Percentiles rank a stretch among this genome's conserved stretches.
Evolutionary conservation across 2,329 filamentous ascomycete genomes (phyloP).

Genomic region (Claviceps pusilla): DNA sequence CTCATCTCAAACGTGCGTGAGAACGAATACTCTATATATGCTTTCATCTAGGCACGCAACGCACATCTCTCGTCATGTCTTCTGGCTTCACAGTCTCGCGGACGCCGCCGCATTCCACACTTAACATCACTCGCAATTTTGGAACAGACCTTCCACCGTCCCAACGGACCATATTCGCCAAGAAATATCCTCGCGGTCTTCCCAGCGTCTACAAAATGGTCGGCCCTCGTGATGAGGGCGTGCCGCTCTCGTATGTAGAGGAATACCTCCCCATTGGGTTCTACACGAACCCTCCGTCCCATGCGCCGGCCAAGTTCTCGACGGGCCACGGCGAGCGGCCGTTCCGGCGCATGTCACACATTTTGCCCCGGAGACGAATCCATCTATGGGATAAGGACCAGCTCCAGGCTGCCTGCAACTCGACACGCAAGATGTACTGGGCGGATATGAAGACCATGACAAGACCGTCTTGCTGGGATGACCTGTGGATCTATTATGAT

Average conservation of each 20-base stretch:
- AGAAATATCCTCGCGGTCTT: slow-evolving; percentile 22
- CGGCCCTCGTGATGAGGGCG: slow-evolving; percentile 10
- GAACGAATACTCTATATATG: background rate
- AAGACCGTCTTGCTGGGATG: slow-evolving; percentile 19
- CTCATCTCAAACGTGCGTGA: background rate
- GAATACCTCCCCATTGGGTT: slow-evolving; percentile 22
- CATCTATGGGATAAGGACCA: slow-evolving; percentile 25
- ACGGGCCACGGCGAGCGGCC: slow-evolving; percentile 16
- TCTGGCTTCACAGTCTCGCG: background rate
- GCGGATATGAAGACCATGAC: slow-evolving; percentile 20
- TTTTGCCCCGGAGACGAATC: slow-evolving; percentile 14
- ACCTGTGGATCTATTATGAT: slow-evolving; percentile 35
- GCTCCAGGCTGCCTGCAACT: slow-evolving; percentile 25
- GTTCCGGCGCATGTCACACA: slow-evolving; percentile 17
- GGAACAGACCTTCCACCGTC: slow-evolving; percentile 11
- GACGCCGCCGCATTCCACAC: background rate
- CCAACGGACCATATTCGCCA: slow-evolving; percentile 13
- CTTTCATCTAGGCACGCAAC: background rate
- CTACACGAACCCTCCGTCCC: slow-evolving; percentile 19
- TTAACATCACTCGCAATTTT: slow-evolving; percentile 10
- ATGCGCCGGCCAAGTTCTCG: slow-evolving; percentile 24
- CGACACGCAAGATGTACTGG: slow-evolving; percentile 23
- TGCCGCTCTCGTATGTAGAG: slow-evolving; percentile 19
- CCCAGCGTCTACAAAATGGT: slow-evolving; percentile 21
- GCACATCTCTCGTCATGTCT: background rate